These are phyloP conservation scores for Teratosphaeriaceae sp. DNA, from an alignment of 2,329 filamentous ascomycete genomes.

Conservation along the genomic window DNA sequence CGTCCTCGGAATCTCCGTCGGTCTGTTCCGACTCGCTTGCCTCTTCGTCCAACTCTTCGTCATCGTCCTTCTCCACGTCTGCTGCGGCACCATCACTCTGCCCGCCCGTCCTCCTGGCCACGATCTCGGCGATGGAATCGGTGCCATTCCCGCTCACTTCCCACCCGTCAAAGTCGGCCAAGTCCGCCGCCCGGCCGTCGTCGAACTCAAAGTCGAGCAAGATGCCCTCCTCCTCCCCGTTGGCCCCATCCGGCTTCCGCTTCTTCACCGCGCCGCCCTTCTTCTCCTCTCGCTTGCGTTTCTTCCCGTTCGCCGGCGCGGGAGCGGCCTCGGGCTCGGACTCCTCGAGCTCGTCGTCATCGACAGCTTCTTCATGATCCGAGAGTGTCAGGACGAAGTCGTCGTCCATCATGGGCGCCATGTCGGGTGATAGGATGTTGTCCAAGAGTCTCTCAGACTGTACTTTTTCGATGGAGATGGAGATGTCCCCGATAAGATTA, in stretches of 20 bases:
- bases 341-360: conserved; percentile 33
- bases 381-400: conserved; percentile 58
- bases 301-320: conserved; percentile 36
- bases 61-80: conserved; percentile 37
- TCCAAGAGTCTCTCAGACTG: too few relatives aligned
- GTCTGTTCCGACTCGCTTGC: conserved; percentile 45
- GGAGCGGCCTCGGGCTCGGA: conserved; percentile 25
- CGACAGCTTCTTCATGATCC: conserved; percentile 48
- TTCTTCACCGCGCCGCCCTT: conserved; percentile 34
- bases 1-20: conserved; percentile 41
- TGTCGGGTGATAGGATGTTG: too few relatives aligned
- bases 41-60: conserved; percentile 47
- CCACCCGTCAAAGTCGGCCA: conserved; percentile 86
- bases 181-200: conserved; percentile 55
- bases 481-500: too few relatives aligned
- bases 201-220: conserved; percentile 91
- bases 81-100: conserved; percentile 17
- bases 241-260: conserved; percentile 44
- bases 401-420: conserved; percentile 36
- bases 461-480: too few relatives aligned
- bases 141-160: conserved; percentile 57
- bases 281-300: conserved; percentile 46
- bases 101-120: conserved; percentile 46
- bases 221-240: conserved; percentile 53
- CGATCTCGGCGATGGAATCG: conserved; percentile 87